Conservation (phyloP, 2,329 filamentous ascomycete species). For the Fonsecaea monophora region DNA sequence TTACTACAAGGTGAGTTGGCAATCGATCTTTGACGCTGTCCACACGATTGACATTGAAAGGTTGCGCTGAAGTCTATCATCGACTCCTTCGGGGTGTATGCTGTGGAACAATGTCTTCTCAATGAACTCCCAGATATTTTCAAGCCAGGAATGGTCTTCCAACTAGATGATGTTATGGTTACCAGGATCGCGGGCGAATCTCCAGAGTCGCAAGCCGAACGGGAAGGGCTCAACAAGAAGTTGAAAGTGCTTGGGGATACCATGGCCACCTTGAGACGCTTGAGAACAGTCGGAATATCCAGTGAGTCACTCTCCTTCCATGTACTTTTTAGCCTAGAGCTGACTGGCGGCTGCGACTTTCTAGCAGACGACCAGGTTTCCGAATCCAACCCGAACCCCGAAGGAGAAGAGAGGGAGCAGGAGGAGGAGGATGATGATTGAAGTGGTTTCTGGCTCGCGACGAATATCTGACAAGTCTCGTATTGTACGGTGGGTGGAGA, state of each 20-base stretch:
- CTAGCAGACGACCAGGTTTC: neutral
- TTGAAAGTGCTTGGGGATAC: constrained; percentile 45
- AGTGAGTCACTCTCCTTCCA: neutral
- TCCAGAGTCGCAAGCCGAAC: constrained; percentile 30
- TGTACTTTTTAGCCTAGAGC: neutral
- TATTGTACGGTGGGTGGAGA: neutral
- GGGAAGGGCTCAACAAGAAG: constrained; percentile 40
- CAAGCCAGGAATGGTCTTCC: constrained; percentile 47
- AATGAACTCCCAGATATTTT: constrained; percentile 52
- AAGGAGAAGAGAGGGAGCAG: neutral
- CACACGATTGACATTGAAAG: constrained; percentile 38
- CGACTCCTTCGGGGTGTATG: constrained; percentile 58
- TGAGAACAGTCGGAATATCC: constrained; percentile 13
- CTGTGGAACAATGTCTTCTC: constrained; percentile 58
- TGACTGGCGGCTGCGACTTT: neutral
- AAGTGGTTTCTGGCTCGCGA: neutral
- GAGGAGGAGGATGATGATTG: neutral
- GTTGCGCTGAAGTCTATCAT: constrained; percentile 55
- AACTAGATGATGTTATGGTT: constrained; percentile 45
- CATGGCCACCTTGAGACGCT: constrained; percentile 21
- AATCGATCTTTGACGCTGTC: neutral
- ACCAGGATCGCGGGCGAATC: constrained; percentile 49
- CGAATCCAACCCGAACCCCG: neutral
- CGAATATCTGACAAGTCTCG: neutral
- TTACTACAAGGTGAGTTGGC: constrained; percentile 52